Evolutionary conservation across 495 filamentous ascomycete species (phyloP), one percentile per base, ranked within the genome.

Genomic region (Podospora australis): DNA sequence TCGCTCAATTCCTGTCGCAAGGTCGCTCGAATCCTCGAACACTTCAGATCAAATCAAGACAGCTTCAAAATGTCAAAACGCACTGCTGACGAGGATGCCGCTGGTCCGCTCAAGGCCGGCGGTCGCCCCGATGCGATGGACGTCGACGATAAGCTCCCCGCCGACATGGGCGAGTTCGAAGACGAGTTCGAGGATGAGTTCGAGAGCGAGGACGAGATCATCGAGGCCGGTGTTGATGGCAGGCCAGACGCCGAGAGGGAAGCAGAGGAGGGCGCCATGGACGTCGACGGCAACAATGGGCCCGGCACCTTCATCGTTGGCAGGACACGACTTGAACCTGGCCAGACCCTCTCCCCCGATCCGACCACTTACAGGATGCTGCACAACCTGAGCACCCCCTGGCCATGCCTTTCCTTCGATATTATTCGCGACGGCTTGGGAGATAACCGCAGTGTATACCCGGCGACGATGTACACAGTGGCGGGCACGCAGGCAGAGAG

Each of bases 151-250:
- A 80, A 88, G 46, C 60, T 66, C n/a, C 14, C 32, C 45, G 68
- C 72, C 54, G 87, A 90, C 44, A 84, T 83, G 70, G 86, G 86
- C 60, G 87, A 92, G 50, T 96, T 95, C 53, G 91, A 96, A 65
- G 91, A 97, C 67, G 87, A 96, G 55, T 97, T 84, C 52, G 91
- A 95, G 66, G 91, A 96, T 57, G 91, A 97, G 59, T 97, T 88
- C 59, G 90, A 96, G 73, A 95, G 88, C 58, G 91, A 96, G 55
- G 90, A 96, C 61, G 91, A 97, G 69, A 86, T 97, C 39, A 66
- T 96, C 43, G 92, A 96, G 70, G 90, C 91, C 22, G 92, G 90
- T 44, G 88, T 94, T 13, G 90, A 98, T 54, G 92, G 90, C 14
- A 74, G 87, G 54, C 90, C 90, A 20, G 89, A 95, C 68, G 87